Evolutionary conservation across 345 rosid species (phyloP).

Genomic region (Ceriops decandra): DNA sequence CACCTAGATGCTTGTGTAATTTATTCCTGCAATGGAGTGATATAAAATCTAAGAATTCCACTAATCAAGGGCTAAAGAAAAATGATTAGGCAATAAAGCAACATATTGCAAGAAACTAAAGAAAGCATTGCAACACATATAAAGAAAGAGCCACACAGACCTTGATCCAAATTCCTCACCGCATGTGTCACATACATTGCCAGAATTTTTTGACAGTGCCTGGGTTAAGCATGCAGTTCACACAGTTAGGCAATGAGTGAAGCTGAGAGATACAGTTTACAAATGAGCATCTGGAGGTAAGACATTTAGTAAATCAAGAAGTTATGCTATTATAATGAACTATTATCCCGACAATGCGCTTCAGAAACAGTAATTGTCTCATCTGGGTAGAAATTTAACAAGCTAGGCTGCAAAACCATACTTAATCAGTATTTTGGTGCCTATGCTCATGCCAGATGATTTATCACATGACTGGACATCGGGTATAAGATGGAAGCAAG

Average conservation of each 20-base stretch:
- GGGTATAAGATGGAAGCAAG: too few species aligned
- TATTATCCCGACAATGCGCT: background rate
- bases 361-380: background rate
- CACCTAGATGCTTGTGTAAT: constrained; percentile 73
- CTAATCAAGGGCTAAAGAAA: background rate
- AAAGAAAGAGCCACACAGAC: constrained; percentile 27
- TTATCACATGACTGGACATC: too few species aligned
- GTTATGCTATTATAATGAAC: background rate
- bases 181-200: constrained; percentile 65
- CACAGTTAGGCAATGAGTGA: constrained; percentile 5
- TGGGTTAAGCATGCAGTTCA: constrained; percentile 27
- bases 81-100: background rate
- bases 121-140: background rate
- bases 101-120: background rate
- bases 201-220: constrained; percentile 51
- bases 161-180: constrained; percentile 85
- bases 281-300: background rate
- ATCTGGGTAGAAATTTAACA: too few species aligned
- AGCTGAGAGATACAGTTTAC: background rate
- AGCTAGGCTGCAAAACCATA: background rate
- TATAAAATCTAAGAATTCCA: background rate
- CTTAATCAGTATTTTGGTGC: too few species aligned
- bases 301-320: background rate
- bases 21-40: constrained; percentile 47
- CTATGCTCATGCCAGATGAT: too few species aligned